Evolutionary conservation across 768 basidiomycete genomes (phyloP).

Genomic region (Rhizopogon roseolus): DNA sequence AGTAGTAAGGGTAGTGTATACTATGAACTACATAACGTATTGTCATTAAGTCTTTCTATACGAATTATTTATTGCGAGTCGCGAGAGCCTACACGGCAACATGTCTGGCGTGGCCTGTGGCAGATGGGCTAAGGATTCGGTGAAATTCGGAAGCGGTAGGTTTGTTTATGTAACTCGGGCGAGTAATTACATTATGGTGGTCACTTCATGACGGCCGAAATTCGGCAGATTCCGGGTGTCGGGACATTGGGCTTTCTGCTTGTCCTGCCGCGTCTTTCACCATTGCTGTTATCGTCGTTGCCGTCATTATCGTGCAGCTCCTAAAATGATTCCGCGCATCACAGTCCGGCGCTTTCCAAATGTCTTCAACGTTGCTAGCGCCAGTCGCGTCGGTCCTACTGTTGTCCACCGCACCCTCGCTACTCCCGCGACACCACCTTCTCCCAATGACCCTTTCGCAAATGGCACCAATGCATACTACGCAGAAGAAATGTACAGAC

Average conservation of each 20-base stretch:
- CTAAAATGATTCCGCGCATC: constrained; percentile 34
- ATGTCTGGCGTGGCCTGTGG: too few relatives aligned
- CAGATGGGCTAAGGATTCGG: too few relatives aligned
- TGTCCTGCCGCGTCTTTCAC: not conserved
- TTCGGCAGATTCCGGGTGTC: too few relatives aligned
- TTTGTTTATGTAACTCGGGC: too few relatives aligned
- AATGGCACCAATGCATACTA: constrained; percentile 96
- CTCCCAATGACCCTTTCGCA: constrained; percentile 82
- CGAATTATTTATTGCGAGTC: too few relatives aligned
- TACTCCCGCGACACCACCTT: constrained; percentile 50
- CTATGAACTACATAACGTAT: not conserved
- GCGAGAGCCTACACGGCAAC: too few relatives aligned
- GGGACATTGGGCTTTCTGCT: too few relatives aligned
- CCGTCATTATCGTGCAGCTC: not conserved
- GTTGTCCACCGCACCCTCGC: constrained; percentile 35
- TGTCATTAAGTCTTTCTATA: too few relatives aligned
- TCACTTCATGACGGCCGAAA: too few relatives aligned
- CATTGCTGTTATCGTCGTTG: not conserved
- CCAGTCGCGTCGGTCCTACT: constrained; percentile 12
- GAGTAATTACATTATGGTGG: too few relatives aligned
- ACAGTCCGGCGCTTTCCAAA: constrained; percentile 30
- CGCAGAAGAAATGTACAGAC: constrained; percentile 93
- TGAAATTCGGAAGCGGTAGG: too few relatives aligned
- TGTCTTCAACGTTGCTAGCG: constrained; percentile 17
- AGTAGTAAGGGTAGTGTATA: too few relatives aligned